Conservation (phyloP, 768 basidiomycete species). For the Cystobasidium tubakii region DNA sequence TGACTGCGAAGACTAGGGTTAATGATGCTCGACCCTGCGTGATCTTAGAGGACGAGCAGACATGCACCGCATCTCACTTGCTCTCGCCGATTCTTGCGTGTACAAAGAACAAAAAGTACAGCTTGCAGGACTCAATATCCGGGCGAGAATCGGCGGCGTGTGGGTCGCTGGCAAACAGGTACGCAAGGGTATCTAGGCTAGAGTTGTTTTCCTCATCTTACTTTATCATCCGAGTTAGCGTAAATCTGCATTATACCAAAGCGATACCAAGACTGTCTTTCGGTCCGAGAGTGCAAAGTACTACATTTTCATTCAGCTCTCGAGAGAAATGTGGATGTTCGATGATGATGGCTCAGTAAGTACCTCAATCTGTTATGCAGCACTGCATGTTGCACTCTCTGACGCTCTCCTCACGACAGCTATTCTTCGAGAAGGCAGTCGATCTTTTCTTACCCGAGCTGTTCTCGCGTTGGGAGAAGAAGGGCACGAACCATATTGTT, state of each 20-base stretch:
- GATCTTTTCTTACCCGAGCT: conserved; percentile 90
- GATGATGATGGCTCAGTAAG: conserved; percentile 81
- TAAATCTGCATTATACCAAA: conserved; percentile 71
- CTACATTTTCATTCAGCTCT: conserved; percentile 93
- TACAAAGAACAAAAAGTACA: conserved; percentile 76
- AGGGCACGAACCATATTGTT: conserved; percentile 74
- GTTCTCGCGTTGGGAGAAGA: conserved; percentile 67
- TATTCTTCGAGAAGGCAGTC: conserved; percentile 81
- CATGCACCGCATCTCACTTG: conserved; percentile 88
- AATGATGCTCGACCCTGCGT: neutral
- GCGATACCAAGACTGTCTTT: conserved; percentile 79
- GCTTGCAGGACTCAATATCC: conserved; percentile 70
- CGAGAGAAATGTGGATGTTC: conserved; percentile 93
- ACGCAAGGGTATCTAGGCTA: conserved; percentile 33
- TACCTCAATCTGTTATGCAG: no score
- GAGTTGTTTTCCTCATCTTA: neutral
- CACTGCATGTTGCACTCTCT: neutral
- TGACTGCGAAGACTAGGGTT: no score
- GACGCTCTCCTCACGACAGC: neutral
- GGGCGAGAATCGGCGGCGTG: conserved; percentile 72
- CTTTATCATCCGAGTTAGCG: conserved; percentile 54
- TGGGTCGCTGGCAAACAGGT: conserved; percentile 67
- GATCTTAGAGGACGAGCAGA: conserved; percentile 68
- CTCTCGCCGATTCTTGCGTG: conserved; percentile 71
- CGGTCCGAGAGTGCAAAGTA: conserved; percentile 84